Evolutionary conservation across 73 alveolate species (phyloP).

Genomic region (Symbiodinium natans): DNA sequence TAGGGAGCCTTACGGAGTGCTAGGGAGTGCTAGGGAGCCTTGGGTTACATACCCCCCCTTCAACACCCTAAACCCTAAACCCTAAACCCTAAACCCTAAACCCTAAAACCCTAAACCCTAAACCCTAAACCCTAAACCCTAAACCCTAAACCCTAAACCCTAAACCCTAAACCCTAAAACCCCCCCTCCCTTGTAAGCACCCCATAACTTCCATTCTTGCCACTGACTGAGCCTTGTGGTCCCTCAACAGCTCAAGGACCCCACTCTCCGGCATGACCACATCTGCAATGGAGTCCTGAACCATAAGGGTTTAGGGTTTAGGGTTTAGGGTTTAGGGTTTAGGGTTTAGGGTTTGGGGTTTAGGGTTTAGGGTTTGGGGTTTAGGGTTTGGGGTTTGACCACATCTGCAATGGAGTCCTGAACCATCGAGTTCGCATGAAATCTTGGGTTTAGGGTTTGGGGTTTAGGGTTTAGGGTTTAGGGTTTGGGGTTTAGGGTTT

Average conservation of each 20-base stretch:
- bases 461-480: no score
- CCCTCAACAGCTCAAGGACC: slow-evolving; percentile 61
- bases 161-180: not conserved
- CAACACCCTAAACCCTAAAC: no score
- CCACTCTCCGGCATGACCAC: slow-evolving; percentile 63
- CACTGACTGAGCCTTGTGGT: slow-evolving; percentile 35
- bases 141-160: not conserved
- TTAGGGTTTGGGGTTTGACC: no score
- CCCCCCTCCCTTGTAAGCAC: not conserved
- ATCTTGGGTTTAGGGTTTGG: no score
- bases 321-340: not conserved
- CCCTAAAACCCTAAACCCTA: not conserved
- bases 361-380: no score
- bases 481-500: no score
- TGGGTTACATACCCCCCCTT: no score
- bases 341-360: no score
- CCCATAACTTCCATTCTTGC: not conserved
- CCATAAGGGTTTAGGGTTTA: not conserved
- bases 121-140: not conserved
- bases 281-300: slow-evolving; percentile 82
- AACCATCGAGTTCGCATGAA: no score
- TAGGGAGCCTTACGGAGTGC: no score
- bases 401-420: no score
- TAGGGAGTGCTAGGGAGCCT: no score
- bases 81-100: not conserved